Evolutionary conservation across 805 yeast species (phyloP).

Genomic region (Ogataea zsoltii): DNA sequence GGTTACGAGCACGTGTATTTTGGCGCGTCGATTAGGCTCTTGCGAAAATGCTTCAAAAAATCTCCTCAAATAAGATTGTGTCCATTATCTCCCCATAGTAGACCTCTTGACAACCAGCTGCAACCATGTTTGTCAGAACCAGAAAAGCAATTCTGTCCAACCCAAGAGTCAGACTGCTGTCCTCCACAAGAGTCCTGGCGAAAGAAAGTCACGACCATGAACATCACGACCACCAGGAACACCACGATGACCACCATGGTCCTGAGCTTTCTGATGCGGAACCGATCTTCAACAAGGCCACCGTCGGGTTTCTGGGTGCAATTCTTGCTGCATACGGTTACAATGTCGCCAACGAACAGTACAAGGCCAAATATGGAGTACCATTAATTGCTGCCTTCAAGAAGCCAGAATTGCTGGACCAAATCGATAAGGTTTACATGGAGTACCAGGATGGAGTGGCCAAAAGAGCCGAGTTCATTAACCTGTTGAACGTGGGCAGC

Average conservation of each 20-base stretch:
- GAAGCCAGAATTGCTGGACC: constrained; percentile 18
- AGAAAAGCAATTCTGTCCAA: not conserved
- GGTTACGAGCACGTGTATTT: not conserved
- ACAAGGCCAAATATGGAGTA: constrained; percentile 42
- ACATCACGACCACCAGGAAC: constrained; percentile 14
- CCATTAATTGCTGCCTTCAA: constrained; percentile 24
- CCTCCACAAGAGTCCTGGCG: not conserved
- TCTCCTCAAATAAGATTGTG: not conserved
- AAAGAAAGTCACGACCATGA: constrained; percentile 8
- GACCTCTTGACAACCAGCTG: not conserved
- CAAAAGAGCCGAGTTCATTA: constrained; percentile 20
- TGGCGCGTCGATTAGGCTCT: not conserved
- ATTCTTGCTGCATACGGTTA: constrained; percentile 40
- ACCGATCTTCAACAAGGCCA: constrained; percentile 28
- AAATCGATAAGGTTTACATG: constrained; percentile 23
- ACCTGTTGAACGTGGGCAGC: constrained; percentile 21
- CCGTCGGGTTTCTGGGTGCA: constrained; percentile 23
- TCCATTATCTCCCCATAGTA: not conserved
- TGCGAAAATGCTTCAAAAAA: not conserved
- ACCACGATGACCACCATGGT: constrained; percentile 20
- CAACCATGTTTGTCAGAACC: not conserved
- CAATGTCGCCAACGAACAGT: constrained; percentile 49
- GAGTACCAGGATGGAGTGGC: constrained; percentile 27
- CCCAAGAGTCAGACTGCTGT: constrained; percentile 1
- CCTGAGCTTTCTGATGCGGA: constrained; percentile 30